Base-by-base conservation (phyloP, 352 stramenopile species). In the Phytophthora lateralis region DNA sequence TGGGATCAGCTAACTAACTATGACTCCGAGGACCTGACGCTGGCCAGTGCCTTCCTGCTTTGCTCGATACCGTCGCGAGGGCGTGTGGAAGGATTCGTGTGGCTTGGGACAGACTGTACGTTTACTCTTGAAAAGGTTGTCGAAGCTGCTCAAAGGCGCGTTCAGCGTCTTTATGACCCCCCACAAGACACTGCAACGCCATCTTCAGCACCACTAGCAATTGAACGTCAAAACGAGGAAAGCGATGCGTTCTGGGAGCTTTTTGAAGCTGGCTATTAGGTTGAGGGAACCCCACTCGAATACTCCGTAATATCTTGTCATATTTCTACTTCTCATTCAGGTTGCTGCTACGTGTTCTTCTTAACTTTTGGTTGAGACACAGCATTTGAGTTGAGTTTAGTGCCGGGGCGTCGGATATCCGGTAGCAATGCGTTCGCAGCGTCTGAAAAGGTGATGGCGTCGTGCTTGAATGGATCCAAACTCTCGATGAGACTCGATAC, bases 391-490 rank as follows among this genome's bases (percentile, higher is more conserved):
- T 44, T 62, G 6, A 35, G 3, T 39, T 58, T 61, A 6, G 24
- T 14, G 42, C 24, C 56, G 21, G 20, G 7, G 9, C 58, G 46
- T 1, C 74, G 71, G 15, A 82, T 78, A 26, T 78, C 71, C 4
- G 45, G 56, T 54, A 82, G 50, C 30, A 82, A 63, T 12, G 60
- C 69, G 38, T 61, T 75, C 32, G 60, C 74, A 44, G 74, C 68
- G 43, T 93, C 82, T 6, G 79, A 90, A 60, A 93, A 95, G 4
- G 81, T 94, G 45, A 94, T 66, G n/a, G 81, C 69, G 54, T 93
- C 76, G 67, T 91, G 77, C 21, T 78, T 63, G 21, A 82, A 85
- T 4, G 85, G 85, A 56, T 93, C 85, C 26, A 90, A 63, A 6
- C 59, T 67, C 17, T 82, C 70, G 2, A 93, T 17, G 6, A 93